Evolutionary conservation across 139 green algal species (phyloP).

Genomic region (Asterochloris sp.): DNA sequence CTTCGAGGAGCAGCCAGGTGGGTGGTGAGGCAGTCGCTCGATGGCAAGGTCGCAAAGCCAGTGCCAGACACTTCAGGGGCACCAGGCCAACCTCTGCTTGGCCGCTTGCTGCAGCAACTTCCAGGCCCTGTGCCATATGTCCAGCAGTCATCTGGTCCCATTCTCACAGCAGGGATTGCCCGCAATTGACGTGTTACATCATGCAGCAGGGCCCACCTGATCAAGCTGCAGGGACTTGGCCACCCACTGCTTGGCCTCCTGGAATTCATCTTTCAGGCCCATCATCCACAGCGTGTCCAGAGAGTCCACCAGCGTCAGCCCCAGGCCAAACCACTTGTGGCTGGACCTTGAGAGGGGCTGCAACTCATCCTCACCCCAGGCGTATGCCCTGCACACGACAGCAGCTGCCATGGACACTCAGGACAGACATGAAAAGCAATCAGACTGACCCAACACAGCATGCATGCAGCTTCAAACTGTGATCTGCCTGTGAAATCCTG

Average conservation of each 20-base stretch:
- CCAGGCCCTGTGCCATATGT: too few species aligned
- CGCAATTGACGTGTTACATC: too few species aligned
- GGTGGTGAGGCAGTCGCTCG: too few species aligned
- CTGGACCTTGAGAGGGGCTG: constrained; percentile 35
- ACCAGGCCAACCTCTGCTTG: too few species aligned
- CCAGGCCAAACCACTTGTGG: constrained; percentile 61
- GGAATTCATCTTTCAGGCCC: constrained; percentile 47
- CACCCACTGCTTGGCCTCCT: constrained; percentile 57
- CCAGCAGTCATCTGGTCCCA: too few species aligned
- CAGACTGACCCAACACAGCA: too few species aligned
- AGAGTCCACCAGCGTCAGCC: constrained; percentile 74
- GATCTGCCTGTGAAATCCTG: too few species aligned
- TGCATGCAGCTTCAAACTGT: neutral
- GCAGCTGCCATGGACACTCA: neutral
- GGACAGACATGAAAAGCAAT: neutral
- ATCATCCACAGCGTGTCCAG: constrained; percentile 79
- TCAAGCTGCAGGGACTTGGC: constrained; percentile 46
- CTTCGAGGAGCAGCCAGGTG: too few species aligned
- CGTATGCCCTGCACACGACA: constrained; percentile 27
- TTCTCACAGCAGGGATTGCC: too few species aligned
- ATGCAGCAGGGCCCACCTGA: neutral
- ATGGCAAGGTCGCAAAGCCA: too few species aligned
- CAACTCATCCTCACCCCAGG: constrained; percentile 81
- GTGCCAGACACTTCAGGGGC: too few species aligned
- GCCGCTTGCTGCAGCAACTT: too few species aligned